Evolutionary conservation across 495 filamentous ascomycete species (phyloP).

Genomic region (Podospora pseudopauciseta): DNA sequence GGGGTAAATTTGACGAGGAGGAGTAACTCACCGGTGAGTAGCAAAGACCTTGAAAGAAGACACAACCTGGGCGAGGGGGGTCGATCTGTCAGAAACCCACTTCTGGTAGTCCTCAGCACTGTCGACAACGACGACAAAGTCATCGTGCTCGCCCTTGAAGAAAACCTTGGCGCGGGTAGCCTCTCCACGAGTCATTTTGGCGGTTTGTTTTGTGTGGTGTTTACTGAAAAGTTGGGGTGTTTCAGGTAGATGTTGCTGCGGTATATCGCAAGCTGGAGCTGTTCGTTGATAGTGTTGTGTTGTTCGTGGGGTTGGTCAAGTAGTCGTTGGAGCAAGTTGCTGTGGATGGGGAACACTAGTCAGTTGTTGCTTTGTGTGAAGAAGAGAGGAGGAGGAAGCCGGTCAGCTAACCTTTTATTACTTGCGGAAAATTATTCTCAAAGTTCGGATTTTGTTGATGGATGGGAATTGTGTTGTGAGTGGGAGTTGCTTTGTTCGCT

Average conservation of each 20-base stretch:
- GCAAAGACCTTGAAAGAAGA: slow-evolving; percentile 86
- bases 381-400: not conserved
- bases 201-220: slow-evolving; percentile 18
- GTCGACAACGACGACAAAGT: slow-evolving; percentile 90
- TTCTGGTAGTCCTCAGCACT: slow-evolving; percentile 65
- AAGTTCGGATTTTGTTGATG: slow-evolving; percentile 1
- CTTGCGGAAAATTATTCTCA: not conserved
- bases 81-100: slow-evolving; percentile 76
- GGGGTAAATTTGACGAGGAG: not conserved
- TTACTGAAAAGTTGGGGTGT: slow-evolving; percentile 23
- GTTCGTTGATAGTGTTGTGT: not conserved
- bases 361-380: not conserved
- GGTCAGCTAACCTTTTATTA: not conserved
- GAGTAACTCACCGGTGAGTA: slow-evolving; percentile 73
- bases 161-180: slow-evolving; percentile 71
- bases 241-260: not conserved
- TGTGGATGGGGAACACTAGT: not conserved
- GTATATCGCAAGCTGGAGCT: not conserved
- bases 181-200: slow-evolving; percentile 77
- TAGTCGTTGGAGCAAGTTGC: not conserved
- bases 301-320: not conserved
- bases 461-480: slow-evolving; percentile 1
- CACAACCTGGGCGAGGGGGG: slow-evolving; percentile 80
- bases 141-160: slow-evolving; percentile 83
- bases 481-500: not conserved